Evolutionary conservation across 2,329 filamentous ascomycete genomes (phyloP).

Genomic region (Aureobasidium sp.): DNA sequence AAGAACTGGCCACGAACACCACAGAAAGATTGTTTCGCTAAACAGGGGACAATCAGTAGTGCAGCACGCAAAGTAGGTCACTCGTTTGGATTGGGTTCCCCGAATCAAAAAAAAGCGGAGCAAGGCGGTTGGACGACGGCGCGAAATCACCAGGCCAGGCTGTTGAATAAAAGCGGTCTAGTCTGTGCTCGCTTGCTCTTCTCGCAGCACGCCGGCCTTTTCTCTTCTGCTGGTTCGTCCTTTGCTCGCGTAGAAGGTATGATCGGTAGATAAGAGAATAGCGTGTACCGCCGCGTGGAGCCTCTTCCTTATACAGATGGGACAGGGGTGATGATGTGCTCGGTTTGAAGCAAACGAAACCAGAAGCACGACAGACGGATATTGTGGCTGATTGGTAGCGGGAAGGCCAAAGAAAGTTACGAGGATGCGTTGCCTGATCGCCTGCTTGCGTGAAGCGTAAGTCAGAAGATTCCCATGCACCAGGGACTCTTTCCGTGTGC

Average conservation of each 20-base stretch:
- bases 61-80: neutral
- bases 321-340: neutral
- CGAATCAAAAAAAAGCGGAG: slow-evolving; percentile 10
- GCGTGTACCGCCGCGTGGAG: slow-evolving; percentile 2
- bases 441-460: neutral
- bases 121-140: slow-evolving; percentile 9
- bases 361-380: slow-evolving; percentile 5
- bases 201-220: slow-evolving; percentile 3
- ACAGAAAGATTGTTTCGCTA: neutral
- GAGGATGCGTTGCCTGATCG: neutral
- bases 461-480: neutral
- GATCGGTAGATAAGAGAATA: neutral
- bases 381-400: slow-evolving; percentile 2
- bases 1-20: neutral
- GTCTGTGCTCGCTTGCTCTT: slow-evolving; percentile 4
- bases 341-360: slow-evolving; percentile 4
- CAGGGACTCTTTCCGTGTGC: neutral
- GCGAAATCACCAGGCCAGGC: neutral
- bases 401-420: neutral
- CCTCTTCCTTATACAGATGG: slow-evolving; percentile 7
- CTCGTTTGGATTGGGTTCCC: neutral
- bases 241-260: slow-evolving; percentile 3
- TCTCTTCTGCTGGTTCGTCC: neutral
- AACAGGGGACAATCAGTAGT: neutral
- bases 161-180: neutral